Conservation (phyloP, 2,329 filamentous ascomycete species). For the Pseudogymnoascus sp. region DNA sequence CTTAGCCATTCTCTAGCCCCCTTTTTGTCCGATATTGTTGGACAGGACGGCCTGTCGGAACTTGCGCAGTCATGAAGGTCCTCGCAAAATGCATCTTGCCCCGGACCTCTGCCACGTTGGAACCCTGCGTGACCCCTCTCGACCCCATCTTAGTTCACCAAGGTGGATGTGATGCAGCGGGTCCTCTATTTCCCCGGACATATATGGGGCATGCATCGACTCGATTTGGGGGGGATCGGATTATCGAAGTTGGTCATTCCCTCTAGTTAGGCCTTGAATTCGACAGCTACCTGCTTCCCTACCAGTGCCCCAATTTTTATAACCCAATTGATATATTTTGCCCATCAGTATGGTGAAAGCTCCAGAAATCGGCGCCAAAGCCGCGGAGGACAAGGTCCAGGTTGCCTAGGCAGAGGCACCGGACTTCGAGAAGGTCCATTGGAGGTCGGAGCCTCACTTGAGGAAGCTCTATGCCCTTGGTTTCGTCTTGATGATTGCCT, state of each 20-base stretch:
- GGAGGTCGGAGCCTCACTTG: constrained; percentile 51
- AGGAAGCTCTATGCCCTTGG: constrained; percentile 49
- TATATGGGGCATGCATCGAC: neutral
- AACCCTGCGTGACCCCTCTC: neutral
- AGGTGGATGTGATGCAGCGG: neutral
- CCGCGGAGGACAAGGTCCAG: constrained; percentile 31
- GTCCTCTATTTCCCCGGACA: neutral
- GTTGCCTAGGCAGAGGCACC: constrained; percentile 41
- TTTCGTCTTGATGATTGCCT: constrained; percentile 51
- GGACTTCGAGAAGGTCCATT: constrained; percentile 48
- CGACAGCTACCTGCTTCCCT: neutral
- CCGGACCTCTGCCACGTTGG: neutral
- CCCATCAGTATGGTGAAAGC: neutral
- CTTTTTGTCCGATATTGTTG: neutral
- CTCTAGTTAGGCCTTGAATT: neutral
- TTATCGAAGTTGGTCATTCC: neutral
- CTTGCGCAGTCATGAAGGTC: neutral
- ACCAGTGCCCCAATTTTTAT: neutral
- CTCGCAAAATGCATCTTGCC: neutral
- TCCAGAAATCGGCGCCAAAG: constrained; percentile 11
- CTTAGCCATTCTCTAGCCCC: neutral
- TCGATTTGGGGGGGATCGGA: neutral
- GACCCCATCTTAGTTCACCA: neutral
- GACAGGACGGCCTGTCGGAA: neutral
- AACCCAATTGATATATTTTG: neutral